Conservation (phyloP, 805 yeast species). For the Candida patagonica region DNA sequence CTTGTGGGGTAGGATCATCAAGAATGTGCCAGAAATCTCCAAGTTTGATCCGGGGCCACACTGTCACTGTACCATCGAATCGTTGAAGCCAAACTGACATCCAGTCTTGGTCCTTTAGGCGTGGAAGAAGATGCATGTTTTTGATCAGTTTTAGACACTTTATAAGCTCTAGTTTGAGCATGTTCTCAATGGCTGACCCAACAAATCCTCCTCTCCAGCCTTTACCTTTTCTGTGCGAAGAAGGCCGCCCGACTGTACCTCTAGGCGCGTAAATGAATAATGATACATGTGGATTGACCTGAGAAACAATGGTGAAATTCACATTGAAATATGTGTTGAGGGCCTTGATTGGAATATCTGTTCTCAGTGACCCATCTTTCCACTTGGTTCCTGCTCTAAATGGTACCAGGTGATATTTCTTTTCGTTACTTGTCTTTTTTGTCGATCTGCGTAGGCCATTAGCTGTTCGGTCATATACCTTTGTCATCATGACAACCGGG, state of each 20-base stretch:
- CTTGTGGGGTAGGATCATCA: constrained; percentile 56
- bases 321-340: constrained; percentile 68
- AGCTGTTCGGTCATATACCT: constrained; percentile 24
- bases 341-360: constrained; percentile 70
- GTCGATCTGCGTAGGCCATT: constrained; percentile 15
- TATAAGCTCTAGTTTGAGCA: constrained; percentile 61
- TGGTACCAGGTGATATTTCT: constrained; percentile 38
- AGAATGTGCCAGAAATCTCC: constrained; percentile 55
- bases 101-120: constrained; percentile 69
- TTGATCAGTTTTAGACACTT: constrained; percentile 67
- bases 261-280: constrained; percentile 68
- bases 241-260: constrained; percentile 76
- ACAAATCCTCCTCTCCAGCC: constrained; percentile 71
- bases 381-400: constrained; percentile 67
- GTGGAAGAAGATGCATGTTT: constrained; percentile 58
- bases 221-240: constrained; percentile 44
- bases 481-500: constrained; percentile 74
- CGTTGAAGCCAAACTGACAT: constrained; percentile 65
- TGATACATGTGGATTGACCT: constrained; percentile 75
- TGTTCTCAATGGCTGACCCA: constrained; percentile 61
- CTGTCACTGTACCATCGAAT: constrained; percentile 66
- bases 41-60: constrained; percentile 60
- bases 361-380: constrained; percentile 71
- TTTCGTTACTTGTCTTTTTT: background rate
- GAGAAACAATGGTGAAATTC: constrained; percentile 67